phyloP scores from a whole-genome alignment of 228 moss, liverwort and hornwort genomes.

The Sphagnum magellanicum region DNA sequence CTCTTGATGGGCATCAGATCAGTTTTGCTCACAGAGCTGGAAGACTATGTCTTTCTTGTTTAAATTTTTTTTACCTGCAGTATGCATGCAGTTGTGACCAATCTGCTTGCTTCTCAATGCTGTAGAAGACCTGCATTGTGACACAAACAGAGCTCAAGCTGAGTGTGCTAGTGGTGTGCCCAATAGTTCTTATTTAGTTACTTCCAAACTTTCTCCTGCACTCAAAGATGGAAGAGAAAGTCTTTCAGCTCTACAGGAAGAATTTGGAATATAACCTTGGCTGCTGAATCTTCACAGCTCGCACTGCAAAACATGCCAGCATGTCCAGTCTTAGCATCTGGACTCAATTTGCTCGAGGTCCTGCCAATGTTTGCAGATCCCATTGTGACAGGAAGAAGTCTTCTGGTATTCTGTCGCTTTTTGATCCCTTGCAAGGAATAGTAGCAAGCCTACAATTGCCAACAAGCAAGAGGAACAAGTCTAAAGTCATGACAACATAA shows the following conservation, averaged over 20 bases:
- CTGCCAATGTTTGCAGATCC: too few species aligned
- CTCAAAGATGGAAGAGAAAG: neutral
- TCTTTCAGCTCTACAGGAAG: neutral
- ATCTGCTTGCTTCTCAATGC: slow-evolving; percentile 49
- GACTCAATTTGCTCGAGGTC: too few species aligned
- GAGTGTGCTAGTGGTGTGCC: neutral
- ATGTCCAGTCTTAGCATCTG: neutral
- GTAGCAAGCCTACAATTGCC: slow-evolving; percentile 46
- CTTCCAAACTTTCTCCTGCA: slow-evolving; percentile 4
- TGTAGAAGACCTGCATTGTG: slow-evolving; percentile 38
- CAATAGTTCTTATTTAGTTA: neutral
- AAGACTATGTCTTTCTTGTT: too few species aligned
- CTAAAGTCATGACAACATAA: too few species aligned
- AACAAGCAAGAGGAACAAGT: too few species aligned
- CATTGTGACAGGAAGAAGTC: slow-evolving; percentile 4
- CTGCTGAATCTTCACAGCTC: slow-evolving; percentile 29
- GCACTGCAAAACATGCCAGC: slow-evolving; percentile 26
- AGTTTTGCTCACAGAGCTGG: too few species aligned
- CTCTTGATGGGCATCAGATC: too few species aligned
- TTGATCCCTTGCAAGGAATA: slow-evolving; percentile 44
- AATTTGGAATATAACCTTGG: slow-evolving; percentile 21
- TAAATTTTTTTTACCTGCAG: slow-evolving; percentile 33
- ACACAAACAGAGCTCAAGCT: slow-evolving; percentile 1
- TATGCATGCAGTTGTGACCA: slow-evolving; percentile 58
- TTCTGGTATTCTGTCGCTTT: slow-evolving; percentile 19